Conservation (phyloP, 257 asterid genomes). For the Lavandula angustifolia region DNA sequence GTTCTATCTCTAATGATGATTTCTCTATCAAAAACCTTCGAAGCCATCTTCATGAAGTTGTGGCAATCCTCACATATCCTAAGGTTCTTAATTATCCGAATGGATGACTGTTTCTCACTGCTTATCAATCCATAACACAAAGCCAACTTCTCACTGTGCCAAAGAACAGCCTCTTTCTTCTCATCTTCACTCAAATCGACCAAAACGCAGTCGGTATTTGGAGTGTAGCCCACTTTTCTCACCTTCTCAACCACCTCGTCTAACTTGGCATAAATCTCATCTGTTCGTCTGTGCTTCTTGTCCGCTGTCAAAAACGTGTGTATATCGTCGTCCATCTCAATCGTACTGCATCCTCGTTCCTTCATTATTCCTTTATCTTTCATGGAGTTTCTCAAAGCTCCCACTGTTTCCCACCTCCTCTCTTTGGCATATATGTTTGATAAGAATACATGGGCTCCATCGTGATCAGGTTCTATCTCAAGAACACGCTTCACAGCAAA, state of each 20-base stretch:
- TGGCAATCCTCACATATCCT: slow-evolving; percentile 78
- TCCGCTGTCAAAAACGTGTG: slow-evolving; percentile 68
- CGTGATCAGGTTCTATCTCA: slow-evolving; percentile 65
- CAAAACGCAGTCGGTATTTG: slow-evolving; percentile 48
- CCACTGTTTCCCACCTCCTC: slow-evolving; percentile 56
- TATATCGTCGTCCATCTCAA: slow-evolving; percentile 50
- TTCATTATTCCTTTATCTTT: slow-evolving; percentile 49
- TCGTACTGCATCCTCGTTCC: slow-evolving; percentile 64
- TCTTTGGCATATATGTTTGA: slow-evolving; percentile 67
- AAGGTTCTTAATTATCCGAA: slow-evolving; percentile 60
- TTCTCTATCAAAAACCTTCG: slow-evolving; percentile 51
- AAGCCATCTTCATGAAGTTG: slow-evolving; percentile 64
- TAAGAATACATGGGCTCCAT: slow-evolving; percentile 77
- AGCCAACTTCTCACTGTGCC: slow-evolving; percentile 75
- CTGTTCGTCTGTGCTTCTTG: slow-evolving; percentile 46
- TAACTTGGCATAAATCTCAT: slow-evolving; percentile 54
- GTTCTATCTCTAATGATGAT: slow-evolving; percentile 69
- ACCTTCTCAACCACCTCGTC: slow-evolving; percentile 53
- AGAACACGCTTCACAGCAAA: slow-evolving; percentile 72
- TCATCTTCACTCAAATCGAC: slow-evolving; percentile 61
- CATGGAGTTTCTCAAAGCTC: slow-evolving; percentile 51
- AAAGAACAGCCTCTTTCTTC: slow-evolving; percentile 51
- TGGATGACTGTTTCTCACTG: slow-evolving; percentile 41
- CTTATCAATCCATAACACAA: slow-evolving; percentile 54
- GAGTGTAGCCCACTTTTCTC: slow-evolving; percentile 52